Base-by-base conservation (phyloP, 352 stramenopile genomes). In the Albugo laibachii region DNA sequence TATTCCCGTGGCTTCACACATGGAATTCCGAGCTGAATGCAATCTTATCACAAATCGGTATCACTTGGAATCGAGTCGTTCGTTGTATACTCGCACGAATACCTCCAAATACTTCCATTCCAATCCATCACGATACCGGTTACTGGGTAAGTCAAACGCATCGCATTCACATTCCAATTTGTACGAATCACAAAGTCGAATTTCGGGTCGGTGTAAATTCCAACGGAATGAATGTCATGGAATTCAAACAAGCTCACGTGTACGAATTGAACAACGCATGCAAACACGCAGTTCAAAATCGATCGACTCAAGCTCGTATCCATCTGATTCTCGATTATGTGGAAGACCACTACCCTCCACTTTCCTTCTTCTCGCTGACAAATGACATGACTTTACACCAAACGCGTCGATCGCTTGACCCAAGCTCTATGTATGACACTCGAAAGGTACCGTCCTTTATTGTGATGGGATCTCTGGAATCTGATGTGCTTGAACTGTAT, bases 241-340 rank as follows among this genome's bases (percentile, higher is more conserved):
- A 88, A 54, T 96, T 97, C 53, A 63, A 80, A 51, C 80, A 96
- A 50, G 94, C 92, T 47, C 72, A 89, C 38, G 74, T 98, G 2
- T 96, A 98, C 70, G 95, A 99, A 74, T 91, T 99, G 48, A 99
- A 99, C 73, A 99, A 99, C 65, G 92, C 95, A 51, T 92, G 87
- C 55, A 97, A 97, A 56, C 94, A 97, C 66, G 55, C 62, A 36
- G 81, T 98, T 18, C 84, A 81, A 46, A 99, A 98, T 69, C 75
- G 88, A 50, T 93, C 73, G 61, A 59, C 77, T 19, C 56, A 91
- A 39, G 61, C 88, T 59, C 84, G 95, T 31, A 88, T 98, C 18
- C 95, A 98, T 67, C 60, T 99, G 41, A 99, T 99, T 57, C 91
- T 99, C 49, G 95, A 99, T 73, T 99, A 98, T 59, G 89, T 97